Base-by-base conservation (phyloP, 306 rosid genomes). In the Myrica gale region DNA sequence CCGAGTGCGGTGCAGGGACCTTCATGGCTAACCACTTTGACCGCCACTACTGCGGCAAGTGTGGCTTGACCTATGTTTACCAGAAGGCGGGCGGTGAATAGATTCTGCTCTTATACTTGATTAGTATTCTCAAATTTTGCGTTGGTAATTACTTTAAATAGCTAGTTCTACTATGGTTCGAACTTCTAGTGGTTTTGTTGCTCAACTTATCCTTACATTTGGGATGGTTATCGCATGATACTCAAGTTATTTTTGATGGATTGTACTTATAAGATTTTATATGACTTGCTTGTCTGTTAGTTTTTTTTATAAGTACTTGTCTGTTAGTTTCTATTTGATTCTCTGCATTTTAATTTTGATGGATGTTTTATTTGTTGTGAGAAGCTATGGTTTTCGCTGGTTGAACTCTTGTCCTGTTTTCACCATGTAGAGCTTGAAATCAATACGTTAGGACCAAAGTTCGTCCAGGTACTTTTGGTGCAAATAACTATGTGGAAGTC, bases 1-100 rank as follows among this genome's bases (percentile, higher is more conserved):
- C 91, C 0, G 98, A 91, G 76, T 93, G 98, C 23, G 98, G 98
- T 0, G 97, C 98, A 0, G 98, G 98, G 0, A 93, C 98, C 1
- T 93, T 93, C 84, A 91, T 93, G 98, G 98, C 98, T 0, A 93
- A 90, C 73, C 97, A 93, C 75, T 89, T 89, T 21, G 98, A 93
- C 23, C 90, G 98, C 43, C 98, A 93, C 77, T 93, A 91, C 85
- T 93, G 98, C 54, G 98, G 98, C 19, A 93, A 93, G 88, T 93
- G 98, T 41, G 97, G 97, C 1, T 58, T 90, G 62, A 93, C 98
- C 78, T 93, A 93, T 76, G 97, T 93, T 6, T 91, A 85, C 84
- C 91, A 88, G 82, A 93, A 91, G 85, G 93, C 95, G 0, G 97
- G 84, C 57, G 93, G 92, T 19, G 89, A 88, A 84, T 92, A 77